Percentiles rank a stretch among this genome's conserved stretches.
Evolutionary conservation across 2,329 filamentous ascomycete genomes (phyloP).

Genomic region (Alternaria hordeiaustralica): DNA sequence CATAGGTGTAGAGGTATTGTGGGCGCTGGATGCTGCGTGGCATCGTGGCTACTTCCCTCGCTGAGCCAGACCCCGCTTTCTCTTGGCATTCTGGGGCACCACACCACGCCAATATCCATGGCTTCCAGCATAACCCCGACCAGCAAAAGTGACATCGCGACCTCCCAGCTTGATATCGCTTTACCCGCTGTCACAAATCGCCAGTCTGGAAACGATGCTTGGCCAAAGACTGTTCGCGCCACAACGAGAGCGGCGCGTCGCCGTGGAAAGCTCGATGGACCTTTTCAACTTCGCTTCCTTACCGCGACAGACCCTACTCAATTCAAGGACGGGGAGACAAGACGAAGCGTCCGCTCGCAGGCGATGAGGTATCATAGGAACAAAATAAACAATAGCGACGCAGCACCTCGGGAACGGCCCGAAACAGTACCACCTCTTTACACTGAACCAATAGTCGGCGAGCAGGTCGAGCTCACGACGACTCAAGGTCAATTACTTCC

Average conservation of each 20-base stretch:
- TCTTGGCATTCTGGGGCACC: background rate
- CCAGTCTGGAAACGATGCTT: background rate
- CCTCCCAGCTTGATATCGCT: fast-evolving
- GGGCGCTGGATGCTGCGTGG: background rate
- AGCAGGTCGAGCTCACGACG: background rate
- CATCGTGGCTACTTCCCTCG: background rate
- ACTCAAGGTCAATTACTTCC: background rate
- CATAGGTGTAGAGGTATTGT: background rate
- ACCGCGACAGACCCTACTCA: constrained; percentile 41
- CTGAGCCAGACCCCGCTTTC: background rate
- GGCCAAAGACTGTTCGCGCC: background rate
- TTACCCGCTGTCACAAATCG: background rate
- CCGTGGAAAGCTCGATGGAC: constrained; percentile 31
- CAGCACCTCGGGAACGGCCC: background rate
- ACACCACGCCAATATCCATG: background rate
- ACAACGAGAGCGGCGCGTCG: constrained; percentile 19
- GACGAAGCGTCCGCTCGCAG: constrained; percentile 41
- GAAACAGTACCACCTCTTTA: background rate
- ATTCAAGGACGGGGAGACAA: constrained; percentile 36
- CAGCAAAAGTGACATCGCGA: background rate
- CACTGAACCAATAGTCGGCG: background rate
- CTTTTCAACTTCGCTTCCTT: constrained; percentile 39
- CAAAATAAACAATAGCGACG: constrained; percentile 6
- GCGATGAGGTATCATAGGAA: constrained; percentile 43
- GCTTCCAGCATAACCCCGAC: background rate